phyloP scores from a whole-genome alignment of 140 eudicot genomes.

The Anethum foeniculum region DNA sequence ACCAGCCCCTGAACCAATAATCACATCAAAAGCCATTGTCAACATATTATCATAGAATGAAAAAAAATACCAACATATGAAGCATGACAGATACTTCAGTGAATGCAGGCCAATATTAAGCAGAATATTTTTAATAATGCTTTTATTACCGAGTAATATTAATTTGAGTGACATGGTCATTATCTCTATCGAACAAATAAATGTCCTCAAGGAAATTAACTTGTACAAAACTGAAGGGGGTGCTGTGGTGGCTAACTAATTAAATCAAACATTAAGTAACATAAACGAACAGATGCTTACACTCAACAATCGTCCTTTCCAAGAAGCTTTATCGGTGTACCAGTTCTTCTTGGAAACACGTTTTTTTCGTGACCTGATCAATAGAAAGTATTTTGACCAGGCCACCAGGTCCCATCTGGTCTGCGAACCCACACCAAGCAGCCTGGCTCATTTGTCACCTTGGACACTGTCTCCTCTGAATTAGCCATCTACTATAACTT shows the following conservation, averaged over 20 bases:
- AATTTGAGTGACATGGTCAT: no score
- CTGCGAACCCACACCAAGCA: no score
- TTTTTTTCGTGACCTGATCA: no score
- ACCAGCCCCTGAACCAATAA: conserved; percentile 61
- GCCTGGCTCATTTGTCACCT: neutral
- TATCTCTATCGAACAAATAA: no score
- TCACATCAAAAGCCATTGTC: neutral
- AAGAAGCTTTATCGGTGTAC: neutral
- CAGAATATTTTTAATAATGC: no score
- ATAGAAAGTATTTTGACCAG: neutral
- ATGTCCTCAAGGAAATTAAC: no score
- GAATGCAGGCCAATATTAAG: neutral
- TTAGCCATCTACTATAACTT: no score
- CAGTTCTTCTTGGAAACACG: neutral
- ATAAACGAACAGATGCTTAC: neutral
- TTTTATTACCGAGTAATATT: no score
- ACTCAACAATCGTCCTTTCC: neutral
- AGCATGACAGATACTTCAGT: no score
- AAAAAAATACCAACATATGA: neutral
- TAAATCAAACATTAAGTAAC: neutral
- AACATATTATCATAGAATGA: neutral
- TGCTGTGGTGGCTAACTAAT: neutral
- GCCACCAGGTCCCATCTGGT: no score
- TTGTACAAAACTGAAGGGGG: no score
- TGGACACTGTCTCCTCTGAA: no score